A percentile compares a stretch with the other conserved stretches of the same genome.
These are phyloP conservation scores for Besnoitia besnoiti DNA, from an alignment of 169 alveolate genomes.

Conservation along the genomic window DNA sequence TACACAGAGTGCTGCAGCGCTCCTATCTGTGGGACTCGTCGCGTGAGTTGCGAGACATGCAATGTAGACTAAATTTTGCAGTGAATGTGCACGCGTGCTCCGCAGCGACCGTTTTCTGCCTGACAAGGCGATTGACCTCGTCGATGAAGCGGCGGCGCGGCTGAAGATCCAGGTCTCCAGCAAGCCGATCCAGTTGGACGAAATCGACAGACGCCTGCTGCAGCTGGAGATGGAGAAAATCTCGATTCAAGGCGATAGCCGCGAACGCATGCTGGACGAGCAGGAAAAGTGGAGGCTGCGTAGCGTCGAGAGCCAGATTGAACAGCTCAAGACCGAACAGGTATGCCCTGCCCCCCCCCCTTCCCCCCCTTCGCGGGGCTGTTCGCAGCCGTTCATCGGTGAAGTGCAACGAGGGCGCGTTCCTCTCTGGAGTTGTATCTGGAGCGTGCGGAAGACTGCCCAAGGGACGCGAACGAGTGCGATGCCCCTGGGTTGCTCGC, in stretches of 20 bases:
- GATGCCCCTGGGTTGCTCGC: slow-evolving; percentile 63
- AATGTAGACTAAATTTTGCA: not conserved
- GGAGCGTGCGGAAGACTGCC: not conserved
- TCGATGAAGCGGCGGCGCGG: slow-evolving; percentile 89
- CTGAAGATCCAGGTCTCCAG: slow-evolving; percentile 81
- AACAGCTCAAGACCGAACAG: slow-evolving; percentile 53
- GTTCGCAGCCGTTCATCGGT: not conserved
- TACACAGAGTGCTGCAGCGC: too few relatives aligned
- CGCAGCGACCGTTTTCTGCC: slow-evolving; percentile 80
- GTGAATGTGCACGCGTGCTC: too few relatives aligned
- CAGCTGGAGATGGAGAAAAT: slow-evolving; percentile 87
- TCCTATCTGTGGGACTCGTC: too few relatives aligned
- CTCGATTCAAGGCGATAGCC: slow-evolving; percentile 75
- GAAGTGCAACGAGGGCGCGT: too few relatives aligned
- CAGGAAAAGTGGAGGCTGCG: slow-evolving; percentile 53
- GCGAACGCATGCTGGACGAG: slow-evolving; percentile 45
- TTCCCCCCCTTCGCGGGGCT: not conserved
- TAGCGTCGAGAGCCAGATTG: slow-evolving; percentile 57
- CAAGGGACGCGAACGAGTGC: too few relatives aligned
- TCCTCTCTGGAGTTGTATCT: not conserved
- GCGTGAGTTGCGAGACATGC: too few relatives aligned
- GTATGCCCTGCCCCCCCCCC: not conserved
- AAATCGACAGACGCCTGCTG: slow-evolving; percentile 80
- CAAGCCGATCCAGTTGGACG: slow-evolving; percentile 84
- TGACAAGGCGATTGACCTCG: slow-evolving; percentile 86